A percentile compares a stretch with the other conserved stretches of the same genome.
These are phyloP conservation scores for Delphinella strobiligena DNA, from an alignment of 2,329 filamentous ascomycete genomes.

Conservation along the genomic window DNA sequence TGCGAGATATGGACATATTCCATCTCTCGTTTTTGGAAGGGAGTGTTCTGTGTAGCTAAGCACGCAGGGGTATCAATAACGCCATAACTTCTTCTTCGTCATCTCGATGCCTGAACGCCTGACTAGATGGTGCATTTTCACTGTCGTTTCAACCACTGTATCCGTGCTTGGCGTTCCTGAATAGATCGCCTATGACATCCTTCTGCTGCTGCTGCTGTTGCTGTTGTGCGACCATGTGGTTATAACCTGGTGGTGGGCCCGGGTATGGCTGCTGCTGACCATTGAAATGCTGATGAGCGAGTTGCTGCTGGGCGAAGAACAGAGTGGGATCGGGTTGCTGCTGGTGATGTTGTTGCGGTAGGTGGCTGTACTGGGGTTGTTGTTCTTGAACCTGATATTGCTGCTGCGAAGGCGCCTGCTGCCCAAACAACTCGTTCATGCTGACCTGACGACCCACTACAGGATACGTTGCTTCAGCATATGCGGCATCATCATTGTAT, in stretches of 20 bases:
- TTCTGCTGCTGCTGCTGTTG: neutral
- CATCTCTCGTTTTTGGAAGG: no score
- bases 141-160: no score
- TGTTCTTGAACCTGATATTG: slow-evolving; percentile 6
- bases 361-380: slow-evolving; percentile 5
- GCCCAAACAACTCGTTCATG: slow-evolving; percentile 8
- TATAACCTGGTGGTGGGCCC: neutral
- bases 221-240: neutral
- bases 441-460: slow-evolving; percentile 12
- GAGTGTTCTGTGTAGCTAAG: no score
- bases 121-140: no score
- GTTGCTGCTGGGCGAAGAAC: slow-evolving; percentile 5
- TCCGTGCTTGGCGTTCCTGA: neutral
- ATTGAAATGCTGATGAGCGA: neutral
- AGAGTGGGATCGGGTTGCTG: slow-evolving; percentile 3
- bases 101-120: no score
- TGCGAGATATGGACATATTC: no score
- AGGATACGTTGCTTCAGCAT: slow-evolving; percentile 19
- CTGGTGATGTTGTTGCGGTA: slow-evolving; percentile 7
- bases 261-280: slow-evolving; percentile 2
- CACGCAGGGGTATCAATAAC: no score
- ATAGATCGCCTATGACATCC: neutral
- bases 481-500: slow-evolving; percentile 34
- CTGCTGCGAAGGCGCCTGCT: slow-evolving; percentile 5
- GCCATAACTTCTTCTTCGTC: no score